Percentiles rank a stretch among this genome's conserved stretches.
These are phyloP conservation scores for Exophiala alcalophila DNA, from an alignment of 2,329 filamentous ascomycete genomes.

Conservation along the genomic window DNA sequence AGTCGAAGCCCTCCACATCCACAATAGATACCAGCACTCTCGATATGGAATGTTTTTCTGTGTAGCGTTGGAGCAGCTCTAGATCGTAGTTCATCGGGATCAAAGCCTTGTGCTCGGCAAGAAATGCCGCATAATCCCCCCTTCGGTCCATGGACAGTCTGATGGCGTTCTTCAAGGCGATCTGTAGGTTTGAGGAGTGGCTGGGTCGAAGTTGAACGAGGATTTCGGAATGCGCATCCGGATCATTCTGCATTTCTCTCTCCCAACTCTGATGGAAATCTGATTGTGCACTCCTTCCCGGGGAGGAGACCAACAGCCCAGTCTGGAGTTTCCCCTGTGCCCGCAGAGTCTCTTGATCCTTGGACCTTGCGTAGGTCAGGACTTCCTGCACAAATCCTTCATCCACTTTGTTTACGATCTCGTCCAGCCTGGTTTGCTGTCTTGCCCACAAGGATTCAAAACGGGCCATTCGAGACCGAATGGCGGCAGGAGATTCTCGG, in stretches of 20 bases:
- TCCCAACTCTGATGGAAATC: slow-evolving; percentile 16
- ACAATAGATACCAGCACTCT: slow-evolving; percentile 45
- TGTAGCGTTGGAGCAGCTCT: slow-evolving; percentile 44
- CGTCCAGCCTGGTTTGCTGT: slow-evolving; percentile 41
- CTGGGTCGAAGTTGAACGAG: slow-evolving; percentile 44
- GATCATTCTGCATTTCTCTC: background rate
- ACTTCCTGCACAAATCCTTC: slow-evolving; percentile 40
- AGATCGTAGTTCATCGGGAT: slow-evolving; percentile 47
- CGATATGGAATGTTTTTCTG: slow-evolving; percentile 37
- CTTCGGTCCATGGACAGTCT: slow-evolving; percentile 41
- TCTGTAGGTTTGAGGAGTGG: slow-evolving; percentile 47
- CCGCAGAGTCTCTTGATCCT: background rate
- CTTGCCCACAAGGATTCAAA: slow-evolving; percentile 42
- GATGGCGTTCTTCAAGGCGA: slow-evolving; percentile 46
- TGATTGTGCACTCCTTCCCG: slow-evolving; percentile 12
- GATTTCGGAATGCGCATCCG: slow-evolving; percentile 6
- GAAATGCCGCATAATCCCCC: slow-evolving; percentile 39
- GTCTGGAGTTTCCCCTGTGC: slow-evolving; percentile 15
- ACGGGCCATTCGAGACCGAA: slow-evolving; percentile 37
- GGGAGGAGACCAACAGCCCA: slow-evolving; percentile 21
- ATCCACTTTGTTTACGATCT: slow-evolving; percentile 41
- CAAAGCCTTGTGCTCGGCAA: slow-evolving; percentile 40
- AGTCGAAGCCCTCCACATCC: slow-evolving; percentile 50
- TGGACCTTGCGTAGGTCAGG: slow-evolving; percentile 9
- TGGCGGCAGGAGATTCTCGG: slow-evolving; percentile 35